Conservation (phyloP, 2,329 filamentous ascomycete species). For the Fusarium sp. region DNA sequence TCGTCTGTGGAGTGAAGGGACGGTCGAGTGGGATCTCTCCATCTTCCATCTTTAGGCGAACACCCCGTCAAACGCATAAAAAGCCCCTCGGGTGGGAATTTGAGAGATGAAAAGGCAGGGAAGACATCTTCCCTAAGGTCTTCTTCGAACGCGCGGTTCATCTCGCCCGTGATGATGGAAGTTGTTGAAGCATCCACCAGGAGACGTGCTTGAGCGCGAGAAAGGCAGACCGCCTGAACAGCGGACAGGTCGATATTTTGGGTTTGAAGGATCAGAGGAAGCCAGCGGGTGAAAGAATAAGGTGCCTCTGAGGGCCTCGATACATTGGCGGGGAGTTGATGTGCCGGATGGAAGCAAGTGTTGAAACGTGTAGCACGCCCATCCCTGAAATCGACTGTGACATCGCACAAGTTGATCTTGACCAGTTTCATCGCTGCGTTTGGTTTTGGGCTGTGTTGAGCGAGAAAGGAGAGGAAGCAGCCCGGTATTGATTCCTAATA, state of each 20-base stretch:
- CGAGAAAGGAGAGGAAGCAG: background rate
- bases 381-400: conserved; percentile 16
- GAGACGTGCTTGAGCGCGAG: conserved; percentile 45
- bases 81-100: conserved; percentile 52
- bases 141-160: conserved; percentile 12
- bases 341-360: conserved; percentile 13
- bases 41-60: conserved; percentile 57
- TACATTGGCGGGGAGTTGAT: background rate
- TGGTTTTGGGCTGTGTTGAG: background rate
- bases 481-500: background rate
- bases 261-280: conserved; percentile 53
- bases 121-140: conserved; percentile 43
- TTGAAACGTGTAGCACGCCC: conserved; percentile 14
- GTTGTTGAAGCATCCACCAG: conserved; percentile 46
- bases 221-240: conserved; percentile 49
- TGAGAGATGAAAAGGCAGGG: conserved; percentile 39
- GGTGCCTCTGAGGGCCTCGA: conserved; percentile 44
- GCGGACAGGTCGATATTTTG: conserved; percentile 44
- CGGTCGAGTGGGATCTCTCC: conserved; percentile 33
- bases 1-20: conserved; percentile 49
- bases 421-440: background rate
- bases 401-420: background rate
- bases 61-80: conserved; percentile 58
- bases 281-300: conserved; percentile 57
- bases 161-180: conserved; percentile 41